These are phyloP conservation scores for Stentor coeruleus DNA, from an alignment of 73 alveolate genomes.

Conservation along the genomic window DNA sequence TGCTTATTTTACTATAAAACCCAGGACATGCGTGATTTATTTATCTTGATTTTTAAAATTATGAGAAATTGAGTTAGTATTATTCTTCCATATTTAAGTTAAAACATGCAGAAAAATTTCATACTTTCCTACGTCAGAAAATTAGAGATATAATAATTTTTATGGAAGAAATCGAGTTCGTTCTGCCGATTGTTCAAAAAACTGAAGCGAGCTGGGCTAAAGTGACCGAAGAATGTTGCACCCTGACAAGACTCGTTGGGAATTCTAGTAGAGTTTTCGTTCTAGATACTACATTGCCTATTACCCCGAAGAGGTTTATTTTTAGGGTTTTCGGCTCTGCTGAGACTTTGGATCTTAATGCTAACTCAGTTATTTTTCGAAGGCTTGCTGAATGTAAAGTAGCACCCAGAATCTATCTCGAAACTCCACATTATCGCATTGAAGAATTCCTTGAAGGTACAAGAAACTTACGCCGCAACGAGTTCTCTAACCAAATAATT, in stretches of 20 bases:
- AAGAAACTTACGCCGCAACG: neutral
- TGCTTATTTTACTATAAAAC: no score
- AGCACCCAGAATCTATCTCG: constrained; percentile 14
- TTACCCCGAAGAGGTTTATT: neutral
- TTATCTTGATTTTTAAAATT: no score
- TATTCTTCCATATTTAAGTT: no score
- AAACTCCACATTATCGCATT: neutral
- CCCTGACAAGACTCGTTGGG: neutral
- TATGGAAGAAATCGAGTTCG: neutral
- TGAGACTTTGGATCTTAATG: neutral
- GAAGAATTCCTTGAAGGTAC: constrained; percentile 21
- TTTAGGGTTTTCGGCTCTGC: neutral
- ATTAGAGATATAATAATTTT: no score
- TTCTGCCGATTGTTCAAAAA: neutral
- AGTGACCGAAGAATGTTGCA: neutral
- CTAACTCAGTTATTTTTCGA: neutral
- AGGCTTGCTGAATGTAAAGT: neutral
- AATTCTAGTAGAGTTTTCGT: neutral
- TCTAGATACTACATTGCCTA: constrained; percentile 7
- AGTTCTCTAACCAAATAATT: neutral
- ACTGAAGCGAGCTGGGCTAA: constrained; percentile 8
- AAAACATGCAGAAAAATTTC: no score
- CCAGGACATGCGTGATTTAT: no score
- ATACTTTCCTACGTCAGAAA: constrained; percentile 5
- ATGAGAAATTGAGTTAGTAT: no score